Percentiles rank a stretch among this genome's conserved stretches.
phyloP scores from a whole-genome alignment of 148 eudicot species.

The Vaccinium myrtillus region DNA sequence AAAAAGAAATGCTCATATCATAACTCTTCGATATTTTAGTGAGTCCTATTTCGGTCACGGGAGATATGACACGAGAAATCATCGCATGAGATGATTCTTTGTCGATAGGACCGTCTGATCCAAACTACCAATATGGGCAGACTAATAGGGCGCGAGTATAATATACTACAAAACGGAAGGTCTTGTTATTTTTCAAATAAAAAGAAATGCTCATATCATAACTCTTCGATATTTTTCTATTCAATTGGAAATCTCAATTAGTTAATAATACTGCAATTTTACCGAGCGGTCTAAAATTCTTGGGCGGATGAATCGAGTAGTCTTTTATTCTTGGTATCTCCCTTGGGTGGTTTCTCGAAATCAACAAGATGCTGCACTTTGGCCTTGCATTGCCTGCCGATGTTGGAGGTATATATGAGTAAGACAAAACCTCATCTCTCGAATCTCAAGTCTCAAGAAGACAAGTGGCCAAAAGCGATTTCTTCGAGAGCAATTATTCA shows the following conservation, averaged over 20 bases:
- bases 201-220: no score
- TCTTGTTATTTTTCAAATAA: no score
- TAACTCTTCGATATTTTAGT: no score
- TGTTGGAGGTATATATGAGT: background rate
- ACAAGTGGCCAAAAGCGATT: background rate
- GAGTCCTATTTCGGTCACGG: background rate
- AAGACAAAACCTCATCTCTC: background rate
- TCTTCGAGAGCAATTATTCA: no score
- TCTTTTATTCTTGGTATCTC: background rate
- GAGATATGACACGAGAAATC: background rate
- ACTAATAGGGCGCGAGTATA: no score
- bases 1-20: no score
- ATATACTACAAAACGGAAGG: no score
- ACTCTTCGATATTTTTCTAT: no score
- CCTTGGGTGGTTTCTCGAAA: background rate
- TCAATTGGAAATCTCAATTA: no score
- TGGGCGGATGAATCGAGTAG: background rate
- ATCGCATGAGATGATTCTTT: background rate
- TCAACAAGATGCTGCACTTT: background rate
- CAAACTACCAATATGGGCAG: no score
- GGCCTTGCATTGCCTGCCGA: background rate
- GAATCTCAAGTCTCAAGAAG: background rate
- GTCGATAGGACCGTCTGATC: background rate
- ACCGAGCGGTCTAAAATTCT: background rate
- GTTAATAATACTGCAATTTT: no score